Percentiles rank a stretch among this genome's conserved stretches.
These are phyloP conservation scores for Stephania yunnanensis DNA, from an alignment of 164 flowering plant genomes.

Conservation along the genomic window DNA sequence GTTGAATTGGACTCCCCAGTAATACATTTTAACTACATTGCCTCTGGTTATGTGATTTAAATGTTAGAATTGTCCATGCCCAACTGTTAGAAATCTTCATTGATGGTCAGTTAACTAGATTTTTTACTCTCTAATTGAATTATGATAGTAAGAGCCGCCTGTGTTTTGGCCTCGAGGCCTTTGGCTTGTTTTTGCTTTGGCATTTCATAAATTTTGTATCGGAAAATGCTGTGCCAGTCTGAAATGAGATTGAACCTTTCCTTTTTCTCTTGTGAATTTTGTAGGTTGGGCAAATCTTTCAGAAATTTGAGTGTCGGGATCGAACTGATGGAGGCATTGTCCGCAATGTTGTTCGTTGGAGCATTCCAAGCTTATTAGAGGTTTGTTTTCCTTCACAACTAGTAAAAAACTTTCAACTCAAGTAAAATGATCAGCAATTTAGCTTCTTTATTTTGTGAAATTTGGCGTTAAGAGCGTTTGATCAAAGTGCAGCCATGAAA, in stretches of 20 bases:
- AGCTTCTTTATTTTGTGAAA: neutral
- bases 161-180: too few relatives aligned
- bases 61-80: neutral
- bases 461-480: neutral
- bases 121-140: neutral
- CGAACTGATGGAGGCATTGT: constrained; percentile 52
- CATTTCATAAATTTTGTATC: neutral
- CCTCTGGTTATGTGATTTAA: neutral
- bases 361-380: constrained; percentile 73
- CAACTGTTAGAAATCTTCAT: neutral
- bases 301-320: constrained; percentile 75
- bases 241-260: neutral
- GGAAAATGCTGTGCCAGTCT: neutral
- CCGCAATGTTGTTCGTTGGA: constrained; percentile 87
- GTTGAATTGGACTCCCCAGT: constrained; percentile 20
- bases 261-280: neutral
- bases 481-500: too few relatives aligned
- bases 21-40: neutral
- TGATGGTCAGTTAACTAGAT: neutral
- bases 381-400: constrained; percentile 22
- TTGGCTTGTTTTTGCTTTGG: too few relatives aligned
- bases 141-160: too few relatives aligned
- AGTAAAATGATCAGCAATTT: neutral
- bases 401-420: neutral
- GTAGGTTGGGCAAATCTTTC: constrained; percentile 90